These are phyloP conservation scores for Aureoboletus auriporus DNA, from an alignment of 768 basidiomycete genomes.

Conservation along the genomic window DNA sequence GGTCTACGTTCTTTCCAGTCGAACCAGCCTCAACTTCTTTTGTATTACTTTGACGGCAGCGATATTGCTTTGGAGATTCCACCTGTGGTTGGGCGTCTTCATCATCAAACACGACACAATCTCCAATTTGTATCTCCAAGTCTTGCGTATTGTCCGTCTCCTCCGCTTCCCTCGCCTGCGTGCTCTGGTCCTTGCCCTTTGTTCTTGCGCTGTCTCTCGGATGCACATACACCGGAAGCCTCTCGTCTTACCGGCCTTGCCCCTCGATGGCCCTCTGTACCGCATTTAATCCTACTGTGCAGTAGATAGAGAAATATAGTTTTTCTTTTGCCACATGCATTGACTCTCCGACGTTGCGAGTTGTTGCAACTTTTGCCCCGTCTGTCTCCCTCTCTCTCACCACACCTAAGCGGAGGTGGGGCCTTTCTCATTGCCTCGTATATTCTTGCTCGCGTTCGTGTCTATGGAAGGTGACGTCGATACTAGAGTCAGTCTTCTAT, in stretches of 20 bases:
- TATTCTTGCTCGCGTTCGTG: slow-evolving; percentile 36
- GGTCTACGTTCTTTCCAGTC: background rate
- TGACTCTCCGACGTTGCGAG: slow-evolving; percentile 52
- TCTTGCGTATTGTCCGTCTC: background rate
- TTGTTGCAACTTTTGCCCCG: slow-evolving; percentile 29
- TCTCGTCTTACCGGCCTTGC: slow-evolving; percentile 1
- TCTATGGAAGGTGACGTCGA: slow-evolving; percentile 44
- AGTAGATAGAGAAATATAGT: slow-evolving; percentile 35
- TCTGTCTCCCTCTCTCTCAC: slow-evolving; percentile 18
- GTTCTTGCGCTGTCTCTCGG: background rate
- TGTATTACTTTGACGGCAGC: background rate
- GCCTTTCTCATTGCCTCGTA: slow-evolving; percentile 10
- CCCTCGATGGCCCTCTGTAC: slow-evolving; percentile 15
- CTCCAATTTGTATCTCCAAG: background rate
- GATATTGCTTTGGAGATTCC: background rate
- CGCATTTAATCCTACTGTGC: slow-evolving; percentile 24
- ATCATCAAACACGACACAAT: background rate
- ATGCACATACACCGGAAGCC: background rate
- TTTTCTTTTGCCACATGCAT: slow-evolving; percentile 41
- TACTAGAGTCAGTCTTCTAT: slow-evolving; percentile 45
- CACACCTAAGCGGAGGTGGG: slow-evolving; percentile 16
- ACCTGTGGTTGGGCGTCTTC: background rate
- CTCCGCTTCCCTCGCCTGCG: too few relatives aligned
- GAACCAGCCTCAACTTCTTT: background rate
- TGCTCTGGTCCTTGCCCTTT: background rate